A percentile compares a stretch with the other conserved stretches of the same genome.
These are phyloP conservation scores for Dactylellina parvicollis DNA, from an alignment of 2,329 filamentous ascomycete genomes.

Conservation along the genomic window DNA sequence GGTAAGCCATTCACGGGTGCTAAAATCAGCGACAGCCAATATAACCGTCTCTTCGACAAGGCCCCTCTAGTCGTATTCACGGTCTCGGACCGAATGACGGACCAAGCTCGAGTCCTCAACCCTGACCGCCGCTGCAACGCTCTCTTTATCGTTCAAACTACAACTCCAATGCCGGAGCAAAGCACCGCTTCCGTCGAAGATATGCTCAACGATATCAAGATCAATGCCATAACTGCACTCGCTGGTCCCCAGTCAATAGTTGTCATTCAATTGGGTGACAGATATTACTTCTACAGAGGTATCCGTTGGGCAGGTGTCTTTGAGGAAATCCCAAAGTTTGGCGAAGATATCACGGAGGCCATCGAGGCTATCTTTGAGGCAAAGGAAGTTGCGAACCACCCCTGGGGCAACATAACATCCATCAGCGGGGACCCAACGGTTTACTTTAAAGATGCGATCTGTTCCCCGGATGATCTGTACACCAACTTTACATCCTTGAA, in stretches of 20 bases:
- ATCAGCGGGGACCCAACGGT: constrained; percentile 44
- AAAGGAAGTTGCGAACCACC: constrained; percentile 9
- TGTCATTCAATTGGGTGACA: constrained; percentile 55
- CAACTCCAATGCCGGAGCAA: constrained; percentile 25
- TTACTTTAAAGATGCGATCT: constrained; percentile 20
- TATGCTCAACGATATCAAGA: constrained; percentile 56
- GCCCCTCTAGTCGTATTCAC: constrained; percentile 56
- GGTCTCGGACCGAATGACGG: constrained; percentile 59
- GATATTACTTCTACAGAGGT: constrained; percentile 58
- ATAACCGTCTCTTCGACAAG: constrained; percentile 49
- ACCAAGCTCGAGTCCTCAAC: constrained; percentile 59
- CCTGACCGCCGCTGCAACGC: constrained; percentile 58
- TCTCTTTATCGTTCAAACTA: constrained; percentile 57
- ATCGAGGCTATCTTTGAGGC: constrained; percentile 47
- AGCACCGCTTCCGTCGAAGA: constrained; percentile 49
- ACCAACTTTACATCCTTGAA: constrained; percentile 34
- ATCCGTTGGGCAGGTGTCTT: constrained; percentile 55
- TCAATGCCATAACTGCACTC: constrained; percentile 58
- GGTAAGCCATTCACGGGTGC: constrained; percentile 53
- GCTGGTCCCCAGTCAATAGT: constrained; percentile 58
- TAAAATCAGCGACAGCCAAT: constrained; percentile 53
- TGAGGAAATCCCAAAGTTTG: constrained; percentile 55
- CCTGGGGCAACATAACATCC: constrained; percentile 46
- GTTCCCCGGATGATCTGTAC: constrained; percentile 37
- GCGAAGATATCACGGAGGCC: constrained; percentile 54